These are phyloP conservation scores for Plectosphaerella sp. DNA, from an alignment of 2,329 filamentous ascomycete species.

Conservation along the genomic window DNA sequence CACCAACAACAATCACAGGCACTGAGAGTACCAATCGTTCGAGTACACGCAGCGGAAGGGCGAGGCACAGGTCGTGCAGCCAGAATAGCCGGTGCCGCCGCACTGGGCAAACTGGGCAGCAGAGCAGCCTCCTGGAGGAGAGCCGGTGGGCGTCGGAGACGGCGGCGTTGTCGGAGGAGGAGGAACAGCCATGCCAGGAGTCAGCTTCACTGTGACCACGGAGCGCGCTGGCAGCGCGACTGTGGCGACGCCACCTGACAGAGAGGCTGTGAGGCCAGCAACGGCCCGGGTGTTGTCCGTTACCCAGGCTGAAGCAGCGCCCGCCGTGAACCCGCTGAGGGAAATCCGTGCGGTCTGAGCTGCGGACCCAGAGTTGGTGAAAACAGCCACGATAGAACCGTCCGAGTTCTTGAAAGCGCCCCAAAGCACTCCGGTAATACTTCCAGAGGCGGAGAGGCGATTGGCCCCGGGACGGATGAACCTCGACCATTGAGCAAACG, in stretches of 20 bases:
- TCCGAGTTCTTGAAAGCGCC: conserved; percentile 31
- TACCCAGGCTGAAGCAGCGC: conserved; percentile 25
- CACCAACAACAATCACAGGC: too few relatives aligned
- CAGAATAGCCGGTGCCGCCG: conserved; percentile 5
- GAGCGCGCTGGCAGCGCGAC: too few relatives aligned
- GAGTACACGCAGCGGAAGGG: too few relatives aligned
- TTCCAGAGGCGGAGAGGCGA: conserved; percentile 22
- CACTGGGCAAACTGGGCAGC: conserved; percentile 9
- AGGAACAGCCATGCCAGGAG: too few relatives aligned
- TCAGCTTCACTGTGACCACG: too few relatives aligned
- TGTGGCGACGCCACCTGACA: too few relatives aligned
- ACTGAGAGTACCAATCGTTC: too few relatives aligned
- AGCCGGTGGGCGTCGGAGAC: too few relatives aligned
- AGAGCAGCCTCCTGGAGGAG: conserved; percentile 3
- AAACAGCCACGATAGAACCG: conserved; percentile 29
- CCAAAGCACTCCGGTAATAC: conserved; percentile 20
- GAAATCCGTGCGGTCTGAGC: conserved; percentile 18
- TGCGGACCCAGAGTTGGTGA: conserved; percentile 24
- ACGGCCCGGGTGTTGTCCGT: conserved; percentile 27
- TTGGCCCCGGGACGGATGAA: conserved; percentile 32
- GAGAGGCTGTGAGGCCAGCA: neutral
- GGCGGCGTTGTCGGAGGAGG: too few relatives aligned
- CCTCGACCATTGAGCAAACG: conserved; percentile 34
- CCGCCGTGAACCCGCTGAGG: conserved; percentile 21
- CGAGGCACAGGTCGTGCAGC: conserved; percentile 8